These are phyloP conservation scores for Plectosphaerella cucumerina DNA, from an alignment of 2,329 filamentous ascomycete species.

Conservation along the genomic window DNA sequence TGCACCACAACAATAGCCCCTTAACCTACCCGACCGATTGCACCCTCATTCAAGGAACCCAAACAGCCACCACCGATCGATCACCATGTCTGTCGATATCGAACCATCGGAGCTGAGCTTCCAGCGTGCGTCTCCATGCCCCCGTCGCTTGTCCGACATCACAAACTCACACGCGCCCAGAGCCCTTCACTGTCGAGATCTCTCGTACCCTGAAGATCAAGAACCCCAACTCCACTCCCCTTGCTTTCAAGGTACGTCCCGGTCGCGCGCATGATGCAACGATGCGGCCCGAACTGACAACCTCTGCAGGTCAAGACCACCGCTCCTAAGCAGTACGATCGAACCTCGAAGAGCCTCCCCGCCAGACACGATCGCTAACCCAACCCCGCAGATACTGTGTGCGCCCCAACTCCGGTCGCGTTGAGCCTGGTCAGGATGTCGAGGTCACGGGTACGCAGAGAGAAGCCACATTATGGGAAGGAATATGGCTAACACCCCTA, in stretches of 20 bases:
- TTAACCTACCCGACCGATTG: constrained; percentile 4
- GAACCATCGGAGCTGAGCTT: constrained; percentile 90
- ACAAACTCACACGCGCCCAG: constrained; percentile 30
- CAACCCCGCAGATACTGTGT: constrained; percentile 77
- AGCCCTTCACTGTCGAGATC: constrained; percentile 64
- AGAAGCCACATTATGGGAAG: neutral
- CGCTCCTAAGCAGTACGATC: constrained; percentile 89
- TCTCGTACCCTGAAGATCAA: constrained; percentile 60
- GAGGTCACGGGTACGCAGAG: constrained; percentile 77
- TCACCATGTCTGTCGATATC: constrained; percentile 89
- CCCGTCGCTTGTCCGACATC: constrained; percentile 3
- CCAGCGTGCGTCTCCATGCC: constrained; percentile 62
- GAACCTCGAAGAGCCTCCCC: constrained; percentile 8
- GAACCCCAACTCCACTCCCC: constrained; percentile 58
- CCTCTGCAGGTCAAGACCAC: constrained; percentile 89
- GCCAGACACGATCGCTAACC: neutral
- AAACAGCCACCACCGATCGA: constrained; percentile 12
- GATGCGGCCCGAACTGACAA: constrained; percentile 8
- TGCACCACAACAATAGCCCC: neutral
- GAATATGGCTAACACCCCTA: constrained; percentile 12
- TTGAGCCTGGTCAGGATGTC: constrained; percentile 84
- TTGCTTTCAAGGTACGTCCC: constrained; percentile 64
- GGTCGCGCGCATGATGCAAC: constrained; percentile 5
- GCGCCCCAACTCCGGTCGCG: constrained; percentile 91
- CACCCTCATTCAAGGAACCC: neutral